Percentiles rank a stretch among this genome's conserved stretches.
phyloP scores from a whole-genome alignment of 78 protist species.

The Dictyostelium brefeldianum region DNA sequence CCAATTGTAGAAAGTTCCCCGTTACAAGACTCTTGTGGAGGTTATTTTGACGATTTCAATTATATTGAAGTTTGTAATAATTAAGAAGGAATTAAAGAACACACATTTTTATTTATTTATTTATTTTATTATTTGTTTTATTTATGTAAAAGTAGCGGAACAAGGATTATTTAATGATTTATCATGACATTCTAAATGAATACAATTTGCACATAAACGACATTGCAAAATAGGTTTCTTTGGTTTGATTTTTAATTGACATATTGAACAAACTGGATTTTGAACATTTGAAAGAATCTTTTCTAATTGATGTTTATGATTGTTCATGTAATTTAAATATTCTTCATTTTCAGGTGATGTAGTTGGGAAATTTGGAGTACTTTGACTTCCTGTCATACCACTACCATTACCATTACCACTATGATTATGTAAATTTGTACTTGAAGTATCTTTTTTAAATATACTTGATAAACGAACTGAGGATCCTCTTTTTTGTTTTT shows the following conservation, averaged over 20 bases:
- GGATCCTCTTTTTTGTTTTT: conserved; percentile 5
- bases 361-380: neutral
- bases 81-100: no score
- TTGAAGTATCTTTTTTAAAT: neutral
- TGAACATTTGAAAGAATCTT: neutral
- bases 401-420: neutral
- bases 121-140: neutral
- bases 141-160: conserved; percentile 16
- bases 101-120: neutral
- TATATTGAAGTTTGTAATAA: no score
- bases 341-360: neutral
- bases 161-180: neutral
- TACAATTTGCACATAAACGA: conserved; percentile 3
- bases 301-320: neutral
- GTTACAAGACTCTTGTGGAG: no score
- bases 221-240: conserved; percentile 56
- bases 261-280: neutral
- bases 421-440: neutral
- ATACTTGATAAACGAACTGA: conserved; percentile 25
- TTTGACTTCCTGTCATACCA: conserved; percentile 5
- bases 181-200: conserved; percentile 51
- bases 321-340: neutral
- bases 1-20: no score
- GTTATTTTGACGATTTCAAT: no score
- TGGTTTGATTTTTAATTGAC: conserved; percentile 32